These are phyloP conservation scores for Aspergillus sp. DNA, from an alignment of 2,329 filamentous ascomycete genomes.

Conservation along the genomic window DNA sequence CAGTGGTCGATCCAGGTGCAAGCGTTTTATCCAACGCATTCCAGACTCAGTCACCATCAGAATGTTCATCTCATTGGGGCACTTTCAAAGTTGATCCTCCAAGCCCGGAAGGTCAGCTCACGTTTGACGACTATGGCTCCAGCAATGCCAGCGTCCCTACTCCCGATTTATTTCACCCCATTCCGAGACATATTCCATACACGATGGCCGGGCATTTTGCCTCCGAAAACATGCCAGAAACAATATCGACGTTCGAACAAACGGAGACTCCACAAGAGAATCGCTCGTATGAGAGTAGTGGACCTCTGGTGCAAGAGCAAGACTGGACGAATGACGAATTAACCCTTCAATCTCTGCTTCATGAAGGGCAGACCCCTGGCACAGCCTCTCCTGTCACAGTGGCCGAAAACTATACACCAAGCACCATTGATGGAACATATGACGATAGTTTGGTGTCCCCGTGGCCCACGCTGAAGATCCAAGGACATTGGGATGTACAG, in stretches of 20 bases:
- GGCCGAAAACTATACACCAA: conserved; percentile 2
- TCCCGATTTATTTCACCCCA: conserved; percentile 14
- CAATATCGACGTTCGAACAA: conserved; percentile 4
- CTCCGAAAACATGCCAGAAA: conserved; percentile 11
- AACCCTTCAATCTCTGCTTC: neutral
- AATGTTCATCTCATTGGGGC: neutral
- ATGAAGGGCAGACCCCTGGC: neutral
- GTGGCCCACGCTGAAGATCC: conserved; percentile 8
- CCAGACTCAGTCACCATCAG: conserved; percentile 5
- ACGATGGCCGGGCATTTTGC: conserved; percentile 11
- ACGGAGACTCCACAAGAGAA: conserved; percentile 1
- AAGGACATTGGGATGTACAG: conserved; percentile 4
- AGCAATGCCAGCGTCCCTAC: neutral
- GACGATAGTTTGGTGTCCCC: conserved; percentile 1
- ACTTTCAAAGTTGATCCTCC: neutral
- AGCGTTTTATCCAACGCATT: neutral
- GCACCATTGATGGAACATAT: neutral
- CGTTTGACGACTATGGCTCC: neutral
- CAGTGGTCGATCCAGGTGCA: conserved; percentile 1
- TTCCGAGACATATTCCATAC: conserved; percentile 5
- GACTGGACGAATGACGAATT: conserved; percentile 8
- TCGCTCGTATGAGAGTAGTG: neutral
- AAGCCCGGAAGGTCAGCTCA: neutral
- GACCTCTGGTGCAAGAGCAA: neutral
- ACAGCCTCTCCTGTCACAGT: conserved; percentile 2